Evolutionary conservation across 2,329 filamentous ascomycete species (phyloP), one percentile per base, ranked within the genome.

Genomic region (Dryadomyces quercus-mongolicae): DNA sequence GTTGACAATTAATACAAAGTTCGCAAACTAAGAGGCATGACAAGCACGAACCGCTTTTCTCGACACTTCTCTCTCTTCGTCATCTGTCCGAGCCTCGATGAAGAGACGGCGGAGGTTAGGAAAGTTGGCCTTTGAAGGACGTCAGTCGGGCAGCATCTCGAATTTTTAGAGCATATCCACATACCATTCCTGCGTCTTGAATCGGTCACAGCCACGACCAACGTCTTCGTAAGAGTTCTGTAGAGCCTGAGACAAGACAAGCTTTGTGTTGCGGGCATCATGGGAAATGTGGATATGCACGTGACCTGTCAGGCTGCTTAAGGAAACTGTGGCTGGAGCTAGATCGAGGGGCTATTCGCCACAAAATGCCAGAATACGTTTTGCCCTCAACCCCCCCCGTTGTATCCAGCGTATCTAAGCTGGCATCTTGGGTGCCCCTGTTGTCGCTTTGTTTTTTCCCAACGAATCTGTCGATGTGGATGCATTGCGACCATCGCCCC

Each of bases 101-200:
- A 98, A 97, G 57, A 98, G 84, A 15, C 93, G 86, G 51, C 93
- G 84, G n/a, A 98, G 78, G 66, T 98, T 97, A 40, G 93, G 93
- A 52, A 97, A 81, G 66, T 84, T 91, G 43, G 86, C 86, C 73
- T 87, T 49, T n/a, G 36, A 40, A 8, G 25, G 25, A 31, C 8
- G 36, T 40, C 36, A 40, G 36, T 16, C 36, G 10, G 7, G 36
- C 10, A 40, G 15, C 25, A 31, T 31, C 25, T 31, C 25, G 25
- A 4, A 31, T 31, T 18, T 18, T 21, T 7, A 20, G 44, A 4
- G 9, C 36, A 2, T 3, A 2, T 18, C 5, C 9, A n/a, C 36
- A n/a, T 31, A 49, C 45, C 46, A 49, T 49, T 1, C 21, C n/a
- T 22, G 36, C 2, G 21, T 48, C 25, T 15, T 46, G 9, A 46